Conservation (phyloP, 371 early-diverging fungal species). For the Lichtheimia corymbifera region DNA sequence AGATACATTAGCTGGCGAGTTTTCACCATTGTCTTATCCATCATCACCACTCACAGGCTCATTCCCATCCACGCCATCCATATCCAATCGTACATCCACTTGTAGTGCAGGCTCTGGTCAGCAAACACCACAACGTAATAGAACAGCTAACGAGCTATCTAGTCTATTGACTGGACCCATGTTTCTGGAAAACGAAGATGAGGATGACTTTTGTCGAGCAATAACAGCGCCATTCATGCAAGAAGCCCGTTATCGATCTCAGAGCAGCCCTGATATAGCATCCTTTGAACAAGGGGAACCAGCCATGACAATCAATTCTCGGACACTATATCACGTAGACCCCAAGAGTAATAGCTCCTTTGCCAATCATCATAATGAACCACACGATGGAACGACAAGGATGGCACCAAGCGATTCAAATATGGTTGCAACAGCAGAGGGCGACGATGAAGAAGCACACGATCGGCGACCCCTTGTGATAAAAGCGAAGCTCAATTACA, state of each 20-base stretch:
- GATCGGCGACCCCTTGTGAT: too few relatives aligned
- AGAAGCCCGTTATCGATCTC: constrained; percentile 50
- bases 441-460: too few relatives aligned
- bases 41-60: constrained; percentile 53
- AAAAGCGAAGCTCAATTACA: constrained; percentile 86
- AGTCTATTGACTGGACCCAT: too few relatives aligned
- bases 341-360: too few relatives aligned
- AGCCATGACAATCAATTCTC: constrained; percentile 17
- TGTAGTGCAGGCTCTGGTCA: constrained; percentile 13
- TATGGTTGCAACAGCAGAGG: too few relatives aligned
- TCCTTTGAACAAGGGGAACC: constrained; percentile 13
- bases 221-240: neutral
- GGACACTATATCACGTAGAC: constrained; percentile 19
- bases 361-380: too few relatives aligned
- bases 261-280: constrained; percentile 61
- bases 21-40: constrained; percentile 56
- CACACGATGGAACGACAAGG: too few relatives aligned
- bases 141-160: neutral
- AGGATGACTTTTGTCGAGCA: neutral
- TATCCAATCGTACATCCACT: constrained; percentile 17
- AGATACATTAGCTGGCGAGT: constrained; percentile 23
- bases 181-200: constrained; percentile 14
- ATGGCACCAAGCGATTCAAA: too few relatives aligned
- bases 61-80: constrained; percentile 48
- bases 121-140: constrained; percentile 5